Evolutionary conservation across 2,329 filamentous ascomycete genomes (phyloP).

Genomic region (Rutstroemia sp.): DNA sequence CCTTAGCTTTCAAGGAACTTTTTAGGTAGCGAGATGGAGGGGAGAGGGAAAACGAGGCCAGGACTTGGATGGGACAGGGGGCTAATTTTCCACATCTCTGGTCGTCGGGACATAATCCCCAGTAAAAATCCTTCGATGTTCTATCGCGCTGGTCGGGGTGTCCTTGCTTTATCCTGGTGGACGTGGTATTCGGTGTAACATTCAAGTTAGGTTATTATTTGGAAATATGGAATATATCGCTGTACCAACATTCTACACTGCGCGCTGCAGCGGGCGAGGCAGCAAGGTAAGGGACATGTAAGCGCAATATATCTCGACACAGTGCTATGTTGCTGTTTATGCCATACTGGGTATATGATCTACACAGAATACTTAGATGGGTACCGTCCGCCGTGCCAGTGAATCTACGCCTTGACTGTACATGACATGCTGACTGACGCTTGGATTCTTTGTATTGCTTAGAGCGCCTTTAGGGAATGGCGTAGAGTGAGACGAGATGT

Average conservation of each 20-base stretch:
- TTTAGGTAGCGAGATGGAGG: neutral
- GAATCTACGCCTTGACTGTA: neutral
- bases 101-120: conserved; percentile 4
- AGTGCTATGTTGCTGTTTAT: neutral
- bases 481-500: neutral
- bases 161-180: neutral
- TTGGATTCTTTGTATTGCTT: neutral
- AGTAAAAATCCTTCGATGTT: neutral
- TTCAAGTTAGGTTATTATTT: neutral
- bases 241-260: neutral
- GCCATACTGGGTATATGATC: neutral
- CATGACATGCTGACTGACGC: neutral
- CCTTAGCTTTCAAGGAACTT: neutral
- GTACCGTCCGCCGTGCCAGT: neutral
- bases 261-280: neutral
- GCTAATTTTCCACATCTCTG: neutral
- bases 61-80: neutral
- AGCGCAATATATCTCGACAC: neutral
- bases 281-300: neutral
- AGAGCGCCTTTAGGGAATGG: neutral
- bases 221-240: neutral
- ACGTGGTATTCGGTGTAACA: neutral
- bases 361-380: neutral
- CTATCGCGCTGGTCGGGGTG: neutral
- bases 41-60: neutral